Evolutionary conservation across 306 rosid genomes (phyloP), one percentile per base, ranked within the genome.

Genomic region (Arachis stenosperma): DNA sequence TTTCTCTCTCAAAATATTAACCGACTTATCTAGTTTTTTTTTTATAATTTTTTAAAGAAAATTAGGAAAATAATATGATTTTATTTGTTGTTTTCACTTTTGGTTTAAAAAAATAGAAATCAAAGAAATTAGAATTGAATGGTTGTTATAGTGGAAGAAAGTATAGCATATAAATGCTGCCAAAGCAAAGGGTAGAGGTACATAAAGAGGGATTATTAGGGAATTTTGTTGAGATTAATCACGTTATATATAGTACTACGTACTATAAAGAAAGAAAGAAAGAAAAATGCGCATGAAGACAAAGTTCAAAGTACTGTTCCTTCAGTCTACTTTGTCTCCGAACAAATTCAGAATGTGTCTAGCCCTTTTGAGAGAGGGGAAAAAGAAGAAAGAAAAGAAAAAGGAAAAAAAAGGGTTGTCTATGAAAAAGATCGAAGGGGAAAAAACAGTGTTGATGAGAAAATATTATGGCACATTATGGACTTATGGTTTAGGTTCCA

Each of bases 251-350:
- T 50, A 61, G 78, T 59, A 66, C 65, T 67, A 9, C 55, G 75
- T 73, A 47, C 82, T 41, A 48, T 5, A 14, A 50, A 57, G 2
- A 44, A 44, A 44, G 10, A 9, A 7, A 72, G 37, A 33, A 33
- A 33, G 74, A 65, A 65, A 65, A 78, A 73, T 57, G 82, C 59
- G 11, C 39, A 71, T 47, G 42, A 14, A 58, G 36, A 73, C 74
- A 73, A 66, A 17, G 14, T 57, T 72, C 82, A 79, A 67, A 65
- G 79, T 73, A 73, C 82, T 66, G 12, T 71, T 27, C 13, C 65
- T 65, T 79, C 74, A 58, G 58, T 41, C 67, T 57, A 27, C 65
- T 67, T 66, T 67, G 75, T 79, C 79, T 42, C 33, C 4, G 51
- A 79, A 67, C 60, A 79, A 79, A 79, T 40, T 64, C 27, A 65